Percentiles rank a stretch among this genome's conserved stretches.
These are phyloP conservation scores for Escallonia herrerae DNA, from an alignment of 129 eudicot species.

Conservation along the genomic window DNA sequence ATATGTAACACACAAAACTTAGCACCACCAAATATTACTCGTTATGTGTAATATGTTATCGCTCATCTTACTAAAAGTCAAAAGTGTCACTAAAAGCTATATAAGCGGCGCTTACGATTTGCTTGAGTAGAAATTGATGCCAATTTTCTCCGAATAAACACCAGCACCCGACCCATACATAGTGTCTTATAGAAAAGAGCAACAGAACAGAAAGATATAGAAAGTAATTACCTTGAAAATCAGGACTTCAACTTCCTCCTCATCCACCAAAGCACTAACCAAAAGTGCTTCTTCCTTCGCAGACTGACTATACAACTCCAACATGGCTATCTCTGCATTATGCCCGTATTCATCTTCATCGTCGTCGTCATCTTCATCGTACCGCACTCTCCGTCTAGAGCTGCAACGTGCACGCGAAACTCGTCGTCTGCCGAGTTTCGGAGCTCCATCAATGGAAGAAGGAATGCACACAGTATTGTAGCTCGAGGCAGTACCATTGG, in stretches of 20 bases:
- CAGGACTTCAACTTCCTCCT: slow-evolving; percentile 49
- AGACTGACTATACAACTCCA: slow-evolving; percentile 61
- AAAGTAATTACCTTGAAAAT: slow-evolving; percentile 46
- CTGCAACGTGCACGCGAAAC: slow-evolving; percentile 8
- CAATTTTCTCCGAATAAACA: no score
- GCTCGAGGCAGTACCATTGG: not conserved
- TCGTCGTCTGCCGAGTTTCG: slow-evolving; percentile 1
- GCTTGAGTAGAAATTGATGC: no score
- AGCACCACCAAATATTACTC: no score
- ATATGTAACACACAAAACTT: no score
- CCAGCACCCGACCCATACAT: no score
- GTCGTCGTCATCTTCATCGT: slow-evolving; percentile 25
- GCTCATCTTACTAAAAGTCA: no score
- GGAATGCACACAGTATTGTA: not conserved
- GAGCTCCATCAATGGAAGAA: slow-evolving; percentile 1
- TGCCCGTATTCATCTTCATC: slow-evolving; percentile 39
- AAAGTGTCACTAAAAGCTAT: no score
- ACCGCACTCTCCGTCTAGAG: slow-evolving; percentile 53
- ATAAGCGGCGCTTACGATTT: no score
- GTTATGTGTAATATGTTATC: no score
- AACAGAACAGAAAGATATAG: no score
- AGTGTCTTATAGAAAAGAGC: no score
- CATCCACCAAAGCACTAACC: slow-evolving; percentile 60
- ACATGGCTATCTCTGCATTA: slow-evolving; percentile 55
- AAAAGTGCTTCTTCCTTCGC: slow-evolving; percentile 55